Evolutionary conservation across 768 basidiomycete species (phyloP), one percentile per base, ranked within the genome.

Genomic region (Dentipellis fragilis): DNA sequence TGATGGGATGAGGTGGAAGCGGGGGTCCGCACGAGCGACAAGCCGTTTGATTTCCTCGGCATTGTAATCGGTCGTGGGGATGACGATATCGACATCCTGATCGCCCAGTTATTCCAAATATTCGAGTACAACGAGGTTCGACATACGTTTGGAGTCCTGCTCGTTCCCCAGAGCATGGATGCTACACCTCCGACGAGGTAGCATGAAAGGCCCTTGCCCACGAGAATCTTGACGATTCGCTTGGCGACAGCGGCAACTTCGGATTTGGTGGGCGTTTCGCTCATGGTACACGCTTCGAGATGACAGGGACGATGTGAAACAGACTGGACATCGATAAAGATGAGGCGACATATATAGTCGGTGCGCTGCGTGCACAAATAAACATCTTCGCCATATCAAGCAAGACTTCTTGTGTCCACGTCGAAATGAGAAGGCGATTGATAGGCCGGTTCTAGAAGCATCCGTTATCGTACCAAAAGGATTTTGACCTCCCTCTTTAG

Each of bases 11-110:
- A 73, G 68, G 59, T 67, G 72, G 60, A 76, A 79, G 1, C 64
- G 63, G 34, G 60, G 7, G 60, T 75, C 62, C 8, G 38, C 53
- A 0, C 52, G 50, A 16, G 66, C 65, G 34, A 80, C 62, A 40
- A 71, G 62, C 8, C 51, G 56, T 57, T 80, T 79, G 57, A 80
- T 68, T 6, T 62, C 59, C 61, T 76, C 76, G 39, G 66, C 67
- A 3, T 65, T 62, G 52, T 70, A 61, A 8, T 37, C 34, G 0
- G 63, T 57, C 5, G 73, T 71, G 40, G 77, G 60, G 11, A 78
- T 72, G 22, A 78, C 67, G 2, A 79, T 64, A 56, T 79, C 78
- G 10, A 78, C 66, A 58, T 80, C 79, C 77, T 79, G 54, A 50
- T 14, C 12, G 36, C 21, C n/a, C 4, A 29, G 34, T 14, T 23